Evolutionary conservation across 768 basidiomycete species (phyloP).

Genomic region (Calocera viscosa): DNA sequence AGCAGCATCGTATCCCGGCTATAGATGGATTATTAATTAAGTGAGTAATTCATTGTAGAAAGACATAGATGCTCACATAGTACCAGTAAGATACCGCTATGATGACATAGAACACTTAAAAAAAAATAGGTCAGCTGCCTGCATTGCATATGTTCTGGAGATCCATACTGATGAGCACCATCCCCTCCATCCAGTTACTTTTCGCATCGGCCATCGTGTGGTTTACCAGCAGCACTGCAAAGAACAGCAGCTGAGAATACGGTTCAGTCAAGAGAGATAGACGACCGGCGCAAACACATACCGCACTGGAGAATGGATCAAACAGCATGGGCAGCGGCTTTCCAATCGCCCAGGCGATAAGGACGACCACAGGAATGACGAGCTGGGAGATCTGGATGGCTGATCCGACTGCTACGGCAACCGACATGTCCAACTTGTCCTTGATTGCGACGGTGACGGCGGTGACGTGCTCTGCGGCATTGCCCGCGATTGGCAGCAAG

Average conservation of each 20-base stretch:
- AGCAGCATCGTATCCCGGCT: neutral
- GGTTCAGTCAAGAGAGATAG: too few relatives aligned
- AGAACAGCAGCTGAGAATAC: constrained; percentile 15
- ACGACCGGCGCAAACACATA: constrained; percentile 26
- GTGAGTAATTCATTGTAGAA: neutral
- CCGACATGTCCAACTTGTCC: constrained; percentile 66
- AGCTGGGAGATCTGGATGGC: constrained; percentile 47
- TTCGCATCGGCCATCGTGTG: constrained; percentile 70
- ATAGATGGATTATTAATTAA: neutral
- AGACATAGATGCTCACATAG: neutral
- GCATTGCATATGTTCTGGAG: too few relatives aligned
- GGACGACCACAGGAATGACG: constrained; percentile 70
- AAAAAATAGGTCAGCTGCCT: constrained; percentile 5
- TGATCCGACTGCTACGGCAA: constrained; percentile 24
- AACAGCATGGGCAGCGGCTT: constrained; percentile 73
- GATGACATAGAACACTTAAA: constrained; percentile 44
- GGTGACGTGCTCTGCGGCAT: constrained; percentile 83
- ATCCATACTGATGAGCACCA: constrained; percentile 54
- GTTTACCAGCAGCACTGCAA: constrained; percentile 55
- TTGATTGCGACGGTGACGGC: constrained; percentile 67
- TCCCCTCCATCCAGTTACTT: constrained; percentile 75
- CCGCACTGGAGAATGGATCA: constrained; percentile 77
- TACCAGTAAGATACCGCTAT: constrained; percentile 35
- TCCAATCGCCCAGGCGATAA: constrained; percentile 65
- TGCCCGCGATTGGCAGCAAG: constrained; percentile 86